These are phyloP conservation scores for Lepidium didymum DNA, from an alignment of 345 rosid genomes.

Conservation along the genomic window DNA sequence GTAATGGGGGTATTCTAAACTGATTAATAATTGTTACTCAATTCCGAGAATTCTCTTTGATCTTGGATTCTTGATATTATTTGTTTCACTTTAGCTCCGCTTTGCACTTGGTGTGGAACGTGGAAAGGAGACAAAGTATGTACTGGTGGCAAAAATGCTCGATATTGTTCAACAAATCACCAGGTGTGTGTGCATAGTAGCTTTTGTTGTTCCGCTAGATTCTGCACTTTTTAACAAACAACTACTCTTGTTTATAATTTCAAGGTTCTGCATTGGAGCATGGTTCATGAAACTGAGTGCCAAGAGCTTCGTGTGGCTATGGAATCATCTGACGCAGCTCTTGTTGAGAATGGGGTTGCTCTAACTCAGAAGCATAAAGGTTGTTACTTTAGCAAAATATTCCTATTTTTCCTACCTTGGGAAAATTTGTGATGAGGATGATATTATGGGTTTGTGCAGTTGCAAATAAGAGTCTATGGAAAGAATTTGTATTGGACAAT, in stretches of 20 bases:
- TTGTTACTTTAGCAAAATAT: conserved; percentile 13
- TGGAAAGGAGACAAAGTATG: conserved; percentile 90
- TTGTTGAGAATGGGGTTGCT: conserved; percentile 18
- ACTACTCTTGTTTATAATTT: conserved; percentile 19
- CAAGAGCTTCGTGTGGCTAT: conserved; percentile 33
- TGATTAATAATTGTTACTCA: background rate
- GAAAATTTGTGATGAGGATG: background rate
- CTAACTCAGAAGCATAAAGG: conserved; percentile 39
- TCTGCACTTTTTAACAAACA: background rate
- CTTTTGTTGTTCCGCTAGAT: background rate
- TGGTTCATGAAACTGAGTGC: conserved; percentile 61
- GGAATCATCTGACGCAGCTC: conserved; percentile 28
- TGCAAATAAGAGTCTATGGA: conserved; percentile 74
- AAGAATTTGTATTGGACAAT: conserved; percentile 56
- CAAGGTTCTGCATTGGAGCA: conserved; percentile 64
- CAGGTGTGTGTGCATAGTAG: conserved; percentile 30
- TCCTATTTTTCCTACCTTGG: background rate
- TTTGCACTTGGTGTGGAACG: conserved; percentile 90
- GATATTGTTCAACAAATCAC: conserved; percentile 77
- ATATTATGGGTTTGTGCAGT: conserved; percentile 34
- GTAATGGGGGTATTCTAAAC: conserved; percentile 51
- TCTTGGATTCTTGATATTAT: background rate
- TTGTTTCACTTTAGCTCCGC: conserved; percentile 39
- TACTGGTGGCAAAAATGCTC: conserved; percentile 57
- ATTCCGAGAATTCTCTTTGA: background rate